Evolutionary conservation across 2,329 filamentous ascomycete species (phyloP).

Genomic region (Penicillium sp.): DNA sequence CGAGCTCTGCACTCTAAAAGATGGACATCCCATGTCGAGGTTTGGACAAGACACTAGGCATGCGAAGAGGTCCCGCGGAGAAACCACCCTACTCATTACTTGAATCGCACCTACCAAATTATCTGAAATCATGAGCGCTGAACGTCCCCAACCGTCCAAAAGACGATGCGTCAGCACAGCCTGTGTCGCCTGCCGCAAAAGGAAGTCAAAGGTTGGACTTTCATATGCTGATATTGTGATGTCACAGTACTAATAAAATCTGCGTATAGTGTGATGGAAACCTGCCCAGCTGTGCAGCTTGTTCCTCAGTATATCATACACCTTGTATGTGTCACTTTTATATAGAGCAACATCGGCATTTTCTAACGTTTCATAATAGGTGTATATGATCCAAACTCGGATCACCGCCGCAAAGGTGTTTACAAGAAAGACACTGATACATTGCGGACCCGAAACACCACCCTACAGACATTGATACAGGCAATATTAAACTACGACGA

Average conservation of each 20-base stretch:
- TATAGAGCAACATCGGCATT: neutral
- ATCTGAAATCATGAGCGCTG: constrained; percentile 28
- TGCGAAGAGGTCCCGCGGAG: constrained; percentile 20
- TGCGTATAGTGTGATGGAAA: constrained; percentile 75
- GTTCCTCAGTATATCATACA: constrained; percentile 77
- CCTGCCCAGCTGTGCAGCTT: constrained; percentile 89
- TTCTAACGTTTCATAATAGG: constrained; percentile 56
- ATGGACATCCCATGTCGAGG: constrained; percentile 11
- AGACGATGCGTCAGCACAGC: constrained; percentile 80
- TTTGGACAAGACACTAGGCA: constrained; percentile 24
- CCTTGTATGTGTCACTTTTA: constrained; percentile 30
- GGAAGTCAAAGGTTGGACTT: constrained; percentile 65
- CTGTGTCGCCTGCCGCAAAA: constrained; percentile 73
- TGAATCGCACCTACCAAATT: constrained; percentile 9
- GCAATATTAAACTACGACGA: constrained; percentile 89
- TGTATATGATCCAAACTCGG: constrained; percentile 92
- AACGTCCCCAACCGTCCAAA: constrained; percentile 48
- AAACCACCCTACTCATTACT: constrained; percentile 8
- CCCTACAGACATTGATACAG: constrained; percentile 86
- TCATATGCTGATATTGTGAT: neutral
- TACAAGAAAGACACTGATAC: constrained; percentile 92
- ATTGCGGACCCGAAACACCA: constrained; percentile 81
- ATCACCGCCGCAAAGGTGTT: constrained; percentile 93
- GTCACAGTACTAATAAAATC: constrained; percentile 4
- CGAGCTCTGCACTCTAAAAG: constrained; percentile 1